Evolutionary conservation across 495 filamentous ascomycete genomes (phyloP), one percentile per base, ranked within the genome.

Genomic region (Tuber magnatum): DNA sequence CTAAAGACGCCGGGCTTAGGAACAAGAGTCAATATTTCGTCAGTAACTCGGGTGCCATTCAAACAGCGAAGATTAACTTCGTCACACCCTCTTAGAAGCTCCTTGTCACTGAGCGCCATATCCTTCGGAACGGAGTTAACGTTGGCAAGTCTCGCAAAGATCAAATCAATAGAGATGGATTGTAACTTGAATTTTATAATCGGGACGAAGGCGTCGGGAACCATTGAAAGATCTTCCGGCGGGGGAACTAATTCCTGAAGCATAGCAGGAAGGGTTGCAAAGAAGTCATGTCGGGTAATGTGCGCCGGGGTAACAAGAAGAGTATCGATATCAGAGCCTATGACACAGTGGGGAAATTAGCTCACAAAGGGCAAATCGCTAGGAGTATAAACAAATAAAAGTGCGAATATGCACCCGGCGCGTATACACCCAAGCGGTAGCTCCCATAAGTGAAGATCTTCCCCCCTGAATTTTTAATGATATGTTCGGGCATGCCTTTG

Each of bases 301-400:
- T 97, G 93, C 81, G 92, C 93, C 28, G 95, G 95, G 41, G 89
- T 93, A 42, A 97, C 91, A 56, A 97, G 89, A 28, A 99, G 89
- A 24, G 95, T 98, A 85, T 99, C 95, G 80, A 99, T 97, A 89
- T 99, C 95, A 46, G 96, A 97, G 69, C 92, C 93, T 89, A 56
- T 61, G 70, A 16, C 22, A 61, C n/a, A 79, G 14, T 72, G 73
- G n/a, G 35, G 24, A 28, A 8, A 68, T 81, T 68, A 84, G 69
- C 32, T 72, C 14, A 75, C 20, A 75, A 38, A 35, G 12, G 46
- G 56, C 46, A 3, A 16, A 44, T n/a, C n/a, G 18, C 46, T 28
- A 65, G 32, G 40, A 78, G 41, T 24, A 73, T 28, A 69, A 48
- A 40, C 7, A 65, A 70, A 56, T 48, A 18, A 39, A 51, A 42